Evolutionary conservation across 2,329 filamentous ascomycete genomes (phyloP), one percentile per base, ranked within the genome.

Genomic region (Neonectria coccinea): DNA sequence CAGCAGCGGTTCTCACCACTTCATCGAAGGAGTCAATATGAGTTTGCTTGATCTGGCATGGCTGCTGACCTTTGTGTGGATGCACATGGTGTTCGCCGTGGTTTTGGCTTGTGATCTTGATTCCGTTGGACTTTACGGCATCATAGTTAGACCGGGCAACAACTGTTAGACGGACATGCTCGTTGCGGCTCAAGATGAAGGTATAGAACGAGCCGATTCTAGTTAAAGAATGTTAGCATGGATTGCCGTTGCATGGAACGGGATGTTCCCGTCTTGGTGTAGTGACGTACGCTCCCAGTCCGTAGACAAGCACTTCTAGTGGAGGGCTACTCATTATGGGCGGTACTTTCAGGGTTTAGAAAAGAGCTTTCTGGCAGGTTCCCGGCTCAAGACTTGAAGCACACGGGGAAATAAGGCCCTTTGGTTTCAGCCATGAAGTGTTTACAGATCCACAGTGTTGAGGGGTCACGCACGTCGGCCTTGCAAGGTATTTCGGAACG

Each of bases 101-200:
- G 56, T 85, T 83, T 11, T 83, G 81, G 42, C 86, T 89, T 6
- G 79, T 81, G 41, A 90, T 78, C 1, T 76, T 75, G 73, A 89
- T 85, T 10, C 88, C 88, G 33, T 82, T 79, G 12, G 75, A 74
- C 55, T 82, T 82, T 11, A 90, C 86, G 4, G 82, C 83, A 8
- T 81, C 76, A 75, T 87, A 89, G 73, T 90, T 89, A 1, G 86
- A 88, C 25, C 88, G 83, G 47, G 87, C 89, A 47, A 89, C 83
- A 2, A 88, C 85, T 0, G 87, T 89, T 22, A 89, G 81, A n/a
- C 81, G 77, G 18, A 85, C 80, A 29, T 80, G 76, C 3, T 79
- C 66, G 33, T 74, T 77, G 2, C 82, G 80, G 56, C 78, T 80
- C 0, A 87, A 70, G 39, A 88, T 81, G 63, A 87, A 88, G 8